Conservation (phyloP, 306 rosid species). For the Begonia loranthoides region DNA sequence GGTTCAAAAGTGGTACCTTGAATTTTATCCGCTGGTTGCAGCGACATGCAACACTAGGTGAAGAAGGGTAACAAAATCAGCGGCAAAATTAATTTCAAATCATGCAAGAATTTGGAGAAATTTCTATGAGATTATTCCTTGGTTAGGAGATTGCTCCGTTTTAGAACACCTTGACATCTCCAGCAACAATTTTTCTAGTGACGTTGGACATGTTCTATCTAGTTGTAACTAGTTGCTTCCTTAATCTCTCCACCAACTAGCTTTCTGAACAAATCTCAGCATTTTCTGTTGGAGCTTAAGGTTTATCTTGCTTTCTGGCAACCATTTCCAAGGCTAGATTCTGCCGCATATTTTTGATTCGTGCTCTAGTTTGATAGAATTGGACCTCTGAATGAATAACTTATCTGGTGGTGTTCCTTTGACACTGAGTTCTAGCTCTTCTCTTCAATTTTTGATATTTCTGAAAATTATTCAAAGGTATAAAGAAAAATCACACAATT, state of each 20-base stretch:
- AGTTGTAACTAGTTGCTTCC: conserved; percentile 18
- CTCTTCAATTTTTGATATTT: conserved; percentile 30
- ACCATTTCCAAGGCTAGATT: conserved; percentile 32
- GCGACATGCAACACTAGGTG: too few relatives aligned
- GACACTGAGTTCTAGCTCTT: conserved; percentile 29
- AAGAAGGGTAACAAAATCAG: too few relatives aligned
- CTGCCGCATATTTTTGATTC: conserved; percentile 30
- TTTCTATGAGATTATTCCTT: conserved; percentile 17
- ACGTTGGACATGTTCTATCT: conserved; percentile 16
- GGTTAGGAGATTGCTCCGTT: conserved; percentile 15
- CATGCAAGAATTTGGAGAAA: conserved; percentile 24
- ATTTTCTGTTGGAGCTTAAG: conserved; percentile 28
- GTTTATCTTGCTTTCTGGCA: conserved; percentile 29
- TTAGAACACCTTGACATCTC: conserved; percentile 24
- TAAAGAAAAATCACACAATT: too few relatives aligned
- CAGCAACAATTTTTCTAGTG: conserved; percentile 31
- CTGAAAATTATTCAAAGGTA: too few relatives aligned
- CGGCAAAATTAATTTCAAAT: conserved; percentile 6
- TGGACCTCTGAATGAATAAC: conserved; percentile 41
- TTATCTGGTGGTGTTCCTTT: conserved; percentile 45
- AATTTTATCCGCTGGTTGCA: too few relatives aligned
- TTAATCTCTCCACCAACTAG: conserved; percentile 41
- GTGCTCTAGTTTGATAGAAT: conserved; percentile 28
- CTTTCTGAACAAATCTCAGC: conserved; percentile 28
- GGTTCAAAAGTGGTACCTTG: too few relatives aligned